Conservation (phyloP, 257 asterid species). For the Salvia hispanica region DNA sequence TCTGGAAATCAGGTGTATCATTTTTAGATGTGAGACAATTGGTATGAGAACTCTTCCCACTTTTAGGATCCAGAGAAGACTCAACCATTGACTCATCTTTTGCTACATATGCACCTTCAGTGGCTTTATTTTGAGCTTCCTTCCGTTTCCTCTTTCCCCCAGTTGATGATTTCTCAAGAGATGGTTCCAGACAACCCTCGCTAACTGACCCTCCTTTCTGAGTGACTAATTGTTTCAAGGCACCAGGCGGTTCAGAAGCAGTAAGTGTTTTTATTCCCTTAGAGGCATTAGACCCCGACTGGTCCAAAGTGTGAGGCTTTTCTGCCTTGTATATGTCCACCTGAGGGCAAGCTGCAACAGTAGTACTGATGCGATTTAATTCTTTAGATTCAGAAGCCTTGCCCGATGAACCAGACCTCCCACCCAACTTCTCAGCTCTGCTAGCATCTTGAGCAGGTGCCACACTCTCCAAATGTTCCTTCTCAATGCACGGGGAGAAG, state of each 20-base stretch:
- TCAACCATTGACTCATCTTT: conserved; percentile 47
- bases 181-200: conserved; percentile 48
- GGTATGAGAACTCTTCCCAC: conserved; percentile 48
- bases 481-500: conserved; percentile 37
- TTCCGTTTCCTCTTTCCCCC: conserved; percentile 57
- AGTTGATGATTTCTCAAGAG: conserved; percentile 48
- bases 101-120: conserved; percentile 39
- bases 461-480: conserved; percentile 48
- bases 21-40: conserved; percentile 43
- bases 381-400: conserved; percentile 46
- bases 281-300: conserved; percentile 40
- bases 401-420: conserved; percentile 44
- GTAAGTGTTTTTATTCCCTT: conserved; percentile 45
- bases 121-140: conserved; percentile 40
- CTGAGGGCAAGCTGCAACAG: conserved; percentile 40
- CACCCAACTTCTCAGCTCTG: conserved; percentile 50
- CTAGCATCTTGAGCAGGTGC: conserved; percentile 38
- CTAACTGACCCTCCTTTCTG: conserved; percentile 46
- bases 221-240: conserved; percentile 40
- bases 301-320: conserved; percentile 43
- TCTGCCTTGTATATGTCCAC: conserved; percentile 44
- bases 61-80: conserved; percentile 51
- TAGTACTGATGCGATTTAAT: conserved; percentile 38
- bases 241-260: conserved; percentile 39
- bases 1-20: conserved; percentile 50